Percentiles rank a stretch among this genome's conserved stretches.
These are phyloP conservation scores for Tolypocladium ophioglossoides DNA, from an alignment of 2,329 filamentous ascomycete species.

Conservation along the genomic window DNA sequence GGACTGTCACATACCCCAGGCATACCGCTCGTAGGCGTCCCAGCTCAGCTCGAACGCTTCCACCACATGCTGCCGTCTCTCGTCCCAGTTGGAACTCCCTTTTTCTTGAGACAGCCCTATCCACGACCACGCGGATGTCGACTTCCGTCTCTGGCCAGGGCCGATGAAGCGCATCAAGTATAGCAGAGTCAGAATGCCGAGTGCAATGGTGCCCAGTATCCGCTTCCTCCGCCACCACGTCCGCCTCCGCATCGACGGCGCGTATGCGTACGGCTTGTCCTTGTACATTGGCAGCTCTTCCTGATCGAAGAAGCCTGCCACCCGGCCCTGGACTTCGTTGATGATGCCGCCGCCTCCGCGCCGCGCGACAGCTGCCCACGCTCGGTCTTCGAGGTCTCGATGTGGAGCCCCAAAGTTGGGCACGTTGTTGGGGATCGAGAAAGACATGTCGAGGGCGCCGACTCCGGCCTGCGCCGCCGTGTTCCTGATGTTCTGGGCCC, in stretches of 20 bases:
- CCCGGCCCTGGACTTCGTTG: constrained; percentile 47
- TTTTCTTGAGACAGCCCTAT: constrained; percentile 37
- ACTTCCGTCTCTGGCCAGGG: constrained; percentile 17
- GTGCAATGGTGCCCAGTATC: constrained; percentile 35
- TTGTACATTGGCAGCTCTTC: constrained; percentile 84
- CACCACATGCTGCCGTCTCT: constrained; percentile 69
- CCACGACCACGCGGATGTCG: constrained; percentile 46
- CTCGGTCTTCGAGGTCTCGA: constrained; percentile 53
- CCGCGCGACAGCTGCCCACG: constrained; percentile 44
- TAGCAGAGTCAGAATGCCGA: constrained; percentile 48
- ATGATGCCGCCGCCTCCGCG: constrained; percentile 30
- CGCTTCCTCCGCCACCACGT: constrained; percentile 56
- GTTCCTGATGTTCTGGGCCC: constrained; percentile 32
- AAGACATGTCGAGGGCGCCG: constrained; percentile 49
- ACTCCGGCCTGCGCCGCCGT: constrained; percentile 38
- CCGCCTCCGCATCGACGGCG: constrained; percentile 45
- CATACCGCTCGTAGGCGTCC: constrained; percentile 85
- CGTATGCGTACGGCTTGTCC: constrained; percentile 83
- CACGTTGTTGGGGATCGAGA: constrained; percentile 58
- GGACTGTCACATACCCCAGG: constrained; percentile 64
- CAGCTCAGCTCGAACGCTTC: constrained; percentile 88
- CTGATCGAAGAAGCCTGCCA: constrained; percentile 53
- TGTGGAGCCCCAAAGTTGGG: constrained; percentile 57
- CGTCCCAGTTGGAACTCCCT: constrained; percentile 58
- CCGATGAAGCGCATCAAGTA: constrained; percentile 61